Evolutionary conservation across 371 early-diverging fungal species (phyloP).

Genomic region (Mortierella sp.): DNA sequence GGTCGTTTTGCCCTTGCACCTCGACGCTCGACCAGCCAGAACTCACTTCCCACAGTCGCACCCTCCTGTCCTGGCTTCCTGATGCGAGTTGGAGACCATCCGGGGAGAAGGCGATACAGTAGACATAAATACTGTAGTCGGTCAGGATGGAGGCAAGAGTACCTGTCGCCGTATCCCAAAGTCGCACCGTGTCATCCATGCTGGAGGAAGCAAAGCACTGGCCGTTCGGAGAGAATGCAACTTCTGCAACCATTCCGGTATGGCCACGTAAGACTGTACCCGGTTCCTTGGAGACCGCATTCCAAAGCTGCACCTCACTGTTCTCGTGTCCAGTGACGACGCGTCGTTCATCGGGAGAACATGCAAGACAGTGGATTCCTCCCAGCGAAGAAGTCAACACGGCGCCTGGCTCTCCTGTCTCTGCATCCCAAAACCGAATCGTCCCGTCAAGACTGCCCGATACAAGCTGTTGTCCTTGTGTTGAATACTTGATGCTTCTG

Average conservation of each 20-base stretch:
- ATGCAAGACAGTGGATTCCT: background rate
- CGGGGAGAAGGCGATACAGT: background rate
- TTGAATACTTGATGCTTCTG: background rate
- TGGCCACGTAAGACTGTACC: background rate
- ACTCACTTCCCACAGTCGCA: background rate
- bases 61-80: background rate
- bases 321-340: background rate
- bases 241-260: background rate
- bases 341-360: background rate
- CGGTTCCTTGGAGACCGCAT: background rate
- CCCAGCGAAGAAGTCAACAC: background rate
- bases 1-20: background rate
- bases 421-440: background rate
- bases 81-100: background rate
- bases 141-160: background rate
- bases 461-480: background rate
- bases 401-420: background rate
- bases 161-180: background rate
- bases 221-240: background rate
- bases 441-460: background rate
- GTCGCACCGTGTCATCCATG: background rate
- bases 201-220: background rate
- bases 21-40: background rate
- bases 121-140: background rate
- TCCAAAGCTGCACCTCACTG: background rate